These are phyloP conservation scores for Chloropicon primus DNA, from an alignment of 139 green algal genomes.

Conservation along the genomic window DNA sequence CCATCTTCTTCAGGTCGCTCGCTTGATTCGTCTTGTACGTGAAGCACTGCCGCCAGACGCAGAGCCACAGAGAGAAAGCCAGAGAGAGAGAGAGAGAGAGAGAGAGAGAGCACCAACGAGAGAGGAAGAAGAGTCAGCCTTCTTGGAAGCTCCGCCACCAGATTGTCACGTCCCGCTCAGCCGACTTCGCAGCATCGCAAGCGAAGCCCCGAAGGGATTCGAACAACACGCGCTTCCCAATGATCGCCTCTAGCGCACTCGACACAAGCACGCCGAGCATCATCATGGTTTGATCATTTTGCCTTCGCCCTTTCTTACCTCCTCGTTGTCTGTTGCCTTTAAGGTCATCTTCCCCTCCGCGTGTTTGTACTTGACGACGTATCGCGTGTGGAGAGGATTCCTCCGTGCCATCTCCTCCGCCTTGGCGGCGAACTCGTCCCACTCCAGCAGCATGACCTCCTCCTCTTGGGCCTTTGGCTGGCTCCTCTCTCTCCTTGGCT, in stretches of 20 bases:
- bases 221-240: no score
- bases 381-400: constrained; percentile 58
- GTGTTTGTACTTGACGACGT: constrained; percentile 74
- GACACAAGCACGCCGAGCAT: no score
- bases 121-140: neutral
- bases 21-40: constrained; percentile 82
- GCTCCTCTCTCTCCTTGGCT: no score
- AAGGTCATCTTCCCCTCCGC: constrained; percentile 63
- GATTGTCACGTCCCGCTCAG: neutral
- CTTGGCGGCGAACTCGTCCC: constrained; percentile 56
- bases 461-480: neutral
- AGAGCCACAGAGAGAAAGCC: neutral
- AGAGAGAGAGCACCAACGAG: neutral
- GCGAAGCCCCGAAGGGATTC: no score
- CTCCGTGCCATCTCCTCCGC: constrained; percentile 45
- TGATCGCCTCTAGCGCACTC: no score
- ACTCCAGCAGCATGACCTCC: constrained; percentile 36
- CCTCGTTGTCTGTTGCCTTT: constrained; percentile 75
- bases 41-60: constrained; percentile 41
- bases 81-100: neutral
- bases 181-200: neutral
- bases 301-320: no score
- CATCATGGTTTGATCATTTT: no score
- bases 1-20: constrained; percentile 70
- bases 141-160: neutral